Conservation (phyloP, 2,329 filamentous ascomycete genomes). For the Sclerotinia minor region DNA sequence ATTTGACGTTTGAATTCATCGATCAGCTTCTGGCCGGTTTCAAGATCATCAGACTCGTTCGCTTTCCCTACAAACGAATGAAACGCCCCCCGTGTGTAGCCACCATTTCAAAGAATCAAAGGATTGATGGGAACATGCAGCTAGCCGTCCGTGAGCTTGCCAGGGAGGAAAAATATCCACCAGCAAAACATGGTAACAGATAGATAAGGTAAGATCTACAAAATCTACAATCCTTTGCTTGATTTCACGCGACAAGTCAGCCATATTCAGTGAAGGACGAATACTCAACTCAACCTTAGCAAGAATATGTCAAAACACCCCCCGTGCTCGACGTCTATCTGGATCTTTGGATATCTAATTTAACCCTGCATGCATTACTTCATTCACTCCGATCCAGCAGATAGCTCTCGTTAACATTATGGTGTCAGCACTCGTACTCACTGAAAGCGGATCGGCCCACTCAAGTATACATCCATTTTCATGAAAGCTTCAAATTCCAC, state of each 20-base stretch:
- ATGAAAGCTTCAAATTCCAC: neutral
- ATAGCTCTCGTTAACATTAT: no score
- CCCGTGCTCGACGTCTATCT: no score
- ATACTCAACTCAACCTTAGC: neutral
- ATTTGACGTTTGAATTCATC: no score
- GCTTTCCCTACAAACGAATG: constrained; percentile 1
- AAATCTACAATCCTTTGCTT: no score
- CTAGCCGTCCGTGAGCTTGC: constrained; percentile 9
- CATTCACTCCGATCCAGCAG: no score
- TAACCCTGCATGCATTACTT: neutral
- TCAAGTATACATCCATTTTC: neutral
- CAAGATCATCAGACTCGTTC: neutral
- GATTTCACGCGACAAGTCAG: neutral
- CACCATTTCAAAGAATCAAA: neutral
- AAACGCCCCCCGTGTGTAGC: neutral
- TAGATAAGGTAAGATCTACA: constrained; percentile 11
- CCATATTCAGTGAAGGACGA: neutral
- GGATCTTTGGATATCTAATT: no score
- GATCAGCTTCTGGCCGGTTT: no score
- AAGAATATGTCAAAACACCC: neutral
- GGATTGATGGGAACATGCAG: constrained; percentile 8
- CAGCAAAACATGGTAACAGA: neutral
- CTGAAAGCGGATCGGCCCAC: neutral
- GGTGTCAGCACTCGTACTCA: neutral
- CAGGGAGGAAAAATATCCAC: neutral